These are phyloP conservation scores for Raphidocelis subcapitata DNA, from an alignment of 139 green algal genomes.

Conservation along the genomic window DNA sequence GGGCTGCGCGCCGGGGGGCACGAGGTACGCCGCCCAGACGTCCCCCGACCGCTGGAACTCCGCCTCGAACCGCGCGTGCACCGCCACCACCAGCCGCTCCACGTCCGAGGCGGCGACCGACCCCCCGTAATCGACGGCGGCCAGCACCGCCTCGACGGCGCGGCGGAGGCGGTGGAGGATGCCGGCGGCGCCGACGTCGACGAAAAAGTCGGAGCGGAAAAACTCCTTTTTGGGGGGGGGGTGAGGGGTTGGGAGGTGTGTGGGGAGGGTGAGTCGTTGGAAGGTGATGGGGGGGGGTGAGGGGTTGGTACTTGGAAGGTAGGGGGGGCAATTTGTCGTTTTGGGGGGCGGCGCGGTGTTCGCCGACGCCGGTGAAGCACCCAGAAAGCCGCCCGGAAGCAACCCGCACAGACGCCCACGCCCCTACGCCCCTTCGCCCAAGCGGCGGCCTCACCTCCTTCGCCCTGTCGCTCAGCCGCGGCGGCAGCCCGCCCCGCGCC, in stretches of 20 bases:
- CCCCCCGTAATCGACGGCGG: constrained; percentile 18
- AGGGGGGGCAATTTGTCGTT: too few species aligned
- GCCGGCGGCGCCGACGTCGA: constrained; percentile 23
- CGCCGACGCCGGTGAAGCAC: too few species aligned
- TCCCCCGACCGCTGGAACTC: constrained; percentile 12
- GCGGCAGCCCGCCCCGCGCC: background rate
- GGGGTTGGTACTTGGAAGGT: too few species aligned
- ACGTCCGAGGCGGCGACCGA: constrained; percentile 22
- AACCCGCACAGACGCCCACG: background rate
- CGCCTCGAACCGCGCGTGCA: constrained; percentile 24
- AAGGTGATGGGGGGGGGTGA: too few species aligned
- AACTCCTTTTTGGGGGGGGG: constrained; percentile 14
- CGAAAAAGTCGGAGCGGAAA: constrained; percentile 32
- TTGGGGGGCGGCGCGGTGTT: too few species aligned
- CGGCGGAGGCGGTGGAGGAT: constrained; percentile 20
- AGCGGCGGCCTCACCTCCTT: constrained; percentile 14
- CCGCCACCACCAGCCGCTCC: constrained; percentile 18
- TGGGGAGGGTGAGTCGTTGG: too few species aligned
- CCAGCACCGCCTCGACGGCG: constrained; percentile 15
- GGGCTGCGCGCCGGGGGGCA: constrained; percentile 16
- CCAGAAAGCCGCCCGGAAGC: too few species aligned
- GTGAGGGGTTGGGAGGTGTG: too few species aligned
- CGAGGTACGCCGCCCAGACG: constrained; percentile 24
- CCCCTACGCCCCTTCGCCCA: background rate
- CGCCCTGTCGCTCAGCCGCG: constrained; percentile 12